These are phyloP conservation scores for Chrysochromulina parva DNA, from an alignment of 78 protist species.

Conservation along the genomic window DNA sequence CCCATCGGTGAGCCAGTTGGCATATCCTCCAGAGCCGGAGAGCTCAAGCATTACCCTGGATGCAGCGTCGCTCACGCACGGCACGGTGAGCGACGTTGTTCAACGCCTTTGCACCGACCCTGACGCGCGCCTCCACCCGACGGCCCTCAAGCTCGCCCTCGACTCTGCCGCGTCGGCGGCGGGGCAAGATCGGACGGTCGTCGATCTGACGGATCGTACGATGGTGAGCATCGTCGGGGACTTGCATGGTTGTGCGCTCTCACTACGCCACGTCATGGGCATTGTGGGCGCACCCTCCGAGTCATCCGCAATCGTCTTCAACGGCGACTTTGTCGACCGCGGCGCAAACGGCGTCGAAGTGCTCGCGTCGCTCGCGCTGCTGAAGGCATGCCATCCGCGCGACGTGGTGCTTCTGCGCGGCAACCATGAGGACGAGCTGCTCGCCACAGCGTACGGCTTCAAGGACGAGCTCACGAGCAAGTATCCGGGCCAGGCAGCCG, in stretches of 20 bases:
- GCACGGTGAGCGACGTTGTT: no score
- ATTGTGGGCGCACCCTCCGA: not conserved
- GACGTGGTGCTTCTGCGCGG: constrained; percentile 47
- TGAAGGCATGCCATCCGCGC: constrained; percentile 25
- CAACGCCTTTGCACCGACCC: no score
- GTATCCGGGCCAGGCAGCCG: not conserved
- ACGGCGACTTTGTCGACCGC: constrained; percentile 66
- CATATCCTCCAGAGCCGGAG: no score
- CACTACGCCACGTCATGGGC: not conserved
- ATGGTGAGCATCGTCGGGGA: constrained; percentile 28
- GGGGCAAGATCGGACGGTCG: no score
- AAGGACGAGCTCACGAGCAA: constrained; percentile 37
- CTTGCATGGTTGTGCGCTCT: not conserved
- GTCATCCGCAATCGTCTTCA: constrained; percentile 7
- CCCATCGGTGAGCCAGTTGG: no score
- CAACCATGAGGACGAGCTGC: constrained; percentile 51
- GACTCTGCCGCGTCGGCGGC: no score
- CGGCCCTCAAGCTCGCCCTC: no score
- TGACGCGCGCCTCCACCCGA: no score
- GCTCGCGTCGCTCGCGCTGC: not conserved
- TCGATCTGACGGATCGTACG: no score
- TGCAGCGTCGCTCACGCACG: no score
- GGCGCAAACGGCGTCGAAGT: constrained; percentile 47
- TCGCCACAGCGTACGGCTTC: constrained; percentile 56
- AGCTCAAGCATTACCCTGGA: no score